phyloP scores from a whole-genome alignment of 1,139 yeast genomes.

The Pichia sp. region DNA sequence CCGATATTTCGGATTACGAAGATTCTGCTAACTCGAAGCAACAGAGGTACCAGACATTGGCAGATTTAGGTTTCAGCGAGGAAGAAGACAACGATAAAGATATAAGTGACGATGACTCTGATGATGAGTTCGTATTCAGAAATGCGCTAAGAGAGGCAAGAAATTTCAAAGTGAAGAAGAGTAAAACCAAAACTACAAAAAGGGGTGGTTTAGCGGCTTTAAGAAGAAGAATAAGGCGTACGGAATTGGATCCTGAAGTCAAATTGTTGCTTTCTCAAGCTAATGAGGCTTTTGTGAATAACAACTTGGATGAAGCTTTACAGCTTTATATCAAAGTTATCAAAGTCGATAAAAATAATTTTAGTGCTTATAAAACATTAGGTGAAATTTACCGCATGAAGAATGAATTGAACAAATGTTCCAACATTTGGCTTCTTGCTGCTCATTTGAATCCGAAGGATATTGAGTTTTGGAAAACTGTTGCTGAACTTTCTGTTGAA shows the following conservation, averaged over 20 bases:
- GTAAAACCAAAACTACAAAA: conserved; percentile 22
- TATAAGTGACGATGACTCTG: conserved; percentile 29
- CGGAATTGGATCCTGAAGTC: conserved; percentile 64
- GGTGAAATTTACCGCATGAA: conserved; percentile 76
- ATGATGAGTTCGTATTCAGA: conserved; percentile 43
- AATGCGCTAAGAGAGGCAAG: conserved; percentile 60
- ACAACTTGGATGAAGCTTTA: conserved; percentile 61
- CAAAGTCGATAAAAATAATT: conserved; percentile 66
- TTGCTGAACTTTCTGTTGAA: conserved; percentile 68
- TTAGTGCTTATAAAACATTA: conserved; percentile 74
- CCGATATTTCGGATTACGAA: conserved; percentile 16
- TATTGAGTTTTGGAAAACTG: conserved; percentile 74
- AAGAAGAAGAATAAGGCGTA: conserved; percentile 34
- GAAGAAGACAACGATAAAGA: conserved; percentile 24
- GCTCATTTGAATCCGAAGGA: conserved; percentile 77
- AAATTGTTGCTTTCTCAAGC: conserved; percentile 60
- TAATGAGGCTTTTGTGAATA: conserved; percentile 68
- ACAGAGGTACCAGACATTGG: conserved; percentile 13
- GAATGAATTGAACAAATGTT: conserved; percentile 63
- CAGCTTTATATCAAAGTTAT: conserved; percentile 66
- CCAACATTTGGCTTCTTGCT: conserved; percentile 76
- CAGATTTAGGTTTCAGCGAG: conserved; percentile 20
- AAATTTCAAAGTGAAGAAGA: conserved; percentile 46
- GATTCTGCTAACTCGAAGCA: conserved; percentile 13
- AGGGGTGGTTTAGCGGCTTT: conserved; percentile 29